Evolutionary conservation across 345 rosid species (phyloP).

Genomic region (Gossypium longicalyx): DNA sequence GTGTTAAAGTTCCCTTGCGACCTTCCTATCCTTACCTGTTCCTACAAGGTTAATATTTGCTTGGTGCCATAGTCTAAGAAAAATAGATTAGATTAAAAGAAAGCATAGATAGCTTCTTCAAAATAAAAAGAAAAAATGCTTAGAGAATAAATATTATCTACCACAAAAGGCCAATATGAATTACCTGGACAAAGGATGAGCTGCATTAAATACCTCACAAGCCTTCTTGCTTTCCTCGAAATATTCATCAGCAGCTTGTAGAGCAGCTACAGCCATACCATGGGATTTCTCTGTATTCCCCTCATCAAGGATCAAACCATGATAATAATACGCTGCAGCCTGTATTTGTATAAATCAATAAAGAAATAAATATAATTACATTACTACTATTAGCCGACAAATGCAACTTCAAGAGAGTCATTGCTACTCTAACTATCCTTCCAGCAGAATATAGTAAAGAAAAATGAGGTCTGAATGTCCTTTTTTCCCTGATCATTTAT

Average conservation of each 20-base stretch:
- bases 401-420: background rate
- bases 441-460: background rate
- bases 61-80: no score
- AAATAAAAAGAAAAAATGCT: no score
- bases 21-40: no score
- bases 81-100: no score
- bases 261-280: constrained; percentile 93
- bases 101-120: no score
- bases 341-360: constrained; percentile 29
- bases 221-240: constrained; percentile 80
- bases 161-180: background rate
- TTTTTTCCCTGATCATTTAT: background rate
- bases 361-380: background rate
- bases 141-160: no score
- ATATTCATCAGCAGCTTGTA: constrained; percentile 92
- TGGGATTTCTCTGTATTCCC: constrained; percentile 95
- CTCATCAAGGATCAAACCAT: constrained; percentile 94
- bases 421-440: background rate
- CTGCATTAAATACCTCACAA: constrained; percentile 65
- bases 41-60: no score
- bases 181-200: constrained; percentile 85
- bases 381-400: background rate
- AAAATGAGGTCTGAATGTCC: background rate
- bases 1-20: no score
- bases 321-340: constrained; percentile 99